Evolutionary conservation across 768 basidiomycete genomes (phyloP), one percentile per base, ranked within the genome.

Genomic region (Exidia glandulosa): DNA sequence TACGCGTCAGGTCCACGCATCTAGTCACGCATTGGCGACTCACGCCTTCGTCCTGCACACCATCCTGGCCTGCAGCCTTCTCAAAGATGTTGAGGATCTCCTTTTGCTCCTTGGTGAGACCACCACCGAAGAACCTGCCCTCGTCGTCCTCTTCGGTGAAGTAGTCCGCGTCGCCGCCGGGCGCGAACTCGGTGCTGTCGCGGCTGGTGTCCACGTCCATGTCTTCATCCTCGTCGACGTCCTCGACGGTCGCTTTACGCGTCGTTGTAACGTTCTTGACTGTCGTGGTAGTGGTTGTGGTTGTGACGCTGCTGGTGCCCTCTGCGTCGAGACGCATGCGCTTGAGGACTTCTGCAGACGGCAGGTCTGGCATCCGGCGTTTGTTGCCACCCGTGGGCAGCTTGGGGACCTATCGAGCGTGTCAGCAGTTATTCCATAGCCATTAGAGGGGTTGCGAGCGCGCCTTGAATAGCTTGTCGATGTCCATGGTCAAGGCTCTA

Each of bases 51-150:
- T 86, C 86, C 47, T 80, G 77, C 19, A 75, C 78, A 23, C 80
- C 84, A 45, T 85, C 83, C 9, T 79, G 81, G 50, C 78, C 83
- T 5, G 84, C 65, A 80, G 67, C 67, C 57, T 74, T 79, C 65
- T 98, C 95, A 70, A 99, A 95, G 61, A 99, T 94, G 64, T 90
- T 92, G 60, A 99, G 69, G 37, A 99, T 98, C 60, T 94, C 86
- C 69, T 97, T 94, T 75, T 99, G 96, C 69, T 94, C 88, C 37
- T 78, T 80, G 2, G 92, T 94, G 62, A 99, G 75, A 2, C 96
- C 96, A 1, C 94, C 93, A 37, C 96, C 96, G 67, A 86, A 95
- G 73, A 95, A 94, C 12, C 93, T 79, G 1, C 91, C 93, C 65
- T 94, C 92, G 27, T 88, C 90, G 67, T 94, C 93, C 71, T 94